phyloP scores from a whole-genome alignment of 2,329 filamentous ascomycete genomes.

The Magnaporthiopsis incrustans region DNA sequence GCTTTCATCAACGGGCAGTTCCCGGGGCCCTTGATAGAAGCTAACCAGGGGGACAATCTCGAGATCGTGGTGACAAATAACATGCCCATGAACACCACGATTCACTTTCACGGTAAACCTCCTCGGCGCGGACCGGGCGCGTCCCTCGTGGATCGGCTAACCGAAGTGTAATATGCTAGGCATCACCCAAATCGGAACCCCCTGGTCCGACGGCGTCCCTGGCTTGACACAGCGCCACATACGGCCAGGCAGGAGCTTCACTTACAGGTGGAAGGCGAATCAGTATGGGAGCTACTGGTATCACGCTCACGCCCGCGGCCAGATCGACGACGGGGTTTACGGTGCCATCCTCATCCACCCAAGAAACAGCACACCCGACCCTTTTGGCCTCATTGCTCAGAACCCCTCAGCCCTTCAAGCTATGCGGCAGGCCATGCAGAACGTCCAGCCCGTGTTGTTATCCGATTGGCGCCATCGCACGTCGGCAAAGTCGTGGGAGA shows the following conservation, averaged over 20 bases:
- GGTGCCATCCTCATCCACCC: slow-evolving; percentile 46
- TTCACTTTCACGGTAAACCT: slow-evolving; percentile 40
- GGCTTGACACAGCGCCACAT: slow-evolving; percentile 48
- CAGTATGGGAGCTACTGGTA: slow-evolving; percentile 55
- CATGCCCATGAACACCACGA: slow-evolving; percentile 36
- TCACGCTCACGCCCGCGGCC: slow-evolving; percentile 46
- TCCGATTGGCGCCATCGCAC: slow-evolving; percentile 49
- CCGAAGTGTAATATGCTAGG: slow-evolving; percentile 16
- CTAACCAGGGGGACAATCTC: slow-evolving; percentile 42
- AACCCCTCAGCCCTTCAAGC: slow-evolving; percentile 28
- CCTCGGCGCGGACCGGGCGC: not conserved
- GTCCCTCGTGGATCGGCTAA: not conserved
- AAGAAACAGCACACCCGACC: slow-evolving; percentile 23
- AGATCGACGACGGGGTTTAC: slow-evolving; percentile 52
- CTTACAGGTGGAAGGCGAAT: slow-evolving; percentile 46
- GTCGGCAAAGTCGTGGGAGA: slow-evolving; percentile 26
- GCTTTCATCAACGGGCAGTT: slow-evolving; percentile 51
- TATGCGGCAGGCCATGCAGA: slow-evolving; percentile 40
- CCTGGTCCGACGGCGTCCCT: slow-evolving; percentile 54
- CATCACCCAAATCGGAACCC: slow-evolving; percentile 41
- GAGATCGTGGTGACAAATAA: slow-evolving; percentile 36
- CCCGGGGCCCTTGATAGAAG: slow-evolving; percentile 51
- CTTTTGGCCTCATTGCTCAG: slow-evolving; percentile 41
- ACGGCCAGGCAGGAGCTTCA: slow-evolving; percentile 36
- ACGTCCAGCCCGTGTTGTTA: slow-evolving; percentile 40